Conservation (phyloP, 2,329 filamentous ascomycete species). For the Calonectria naviculata region DNA sequence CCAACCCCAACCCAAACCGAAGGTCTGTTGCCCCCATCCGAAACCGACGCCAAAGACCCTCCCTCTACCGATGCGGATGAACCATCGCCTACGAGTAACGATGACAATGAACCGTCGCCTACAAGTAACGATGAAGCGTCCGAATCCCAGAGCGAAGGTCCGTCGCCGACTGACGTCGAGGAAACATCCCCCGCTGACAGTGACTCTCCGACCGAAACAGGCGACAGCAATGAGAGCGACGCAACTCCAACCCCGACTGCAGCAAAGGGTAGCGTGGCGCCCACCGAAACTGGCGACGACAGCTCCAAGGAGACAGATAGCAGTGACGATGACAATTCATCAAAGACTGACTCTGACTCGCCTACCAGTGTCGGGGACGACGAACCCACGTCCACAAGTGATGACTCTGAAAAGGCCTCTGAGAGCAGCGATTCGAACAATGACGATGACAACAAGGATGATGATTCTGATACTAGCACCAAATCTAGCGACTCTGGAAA, state of each 20-base stretch:
- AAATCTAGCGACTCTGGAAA: neutral
- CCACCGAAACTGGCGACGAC: neutral
- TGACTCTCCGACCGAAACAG: neutral
- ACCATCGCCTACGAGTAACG: neutral
- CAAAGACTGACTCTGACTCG: constrained; percentile 1
- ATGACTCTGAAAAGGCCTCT: neutral
- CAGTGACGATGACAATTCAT: neutral
- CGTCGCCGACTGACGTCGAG: neutral
- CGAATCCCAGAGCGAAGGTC: constrained; percentile 1
- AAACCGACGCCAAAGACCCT: neutral
- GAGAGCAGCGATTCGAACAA: neutral
- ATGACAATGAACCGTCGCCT: neutral
- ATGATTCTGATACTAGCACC: neutral
- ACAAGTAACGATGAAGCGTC: neutral
- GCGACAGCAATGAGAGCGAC: neutral
- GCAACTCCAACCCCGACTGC: neutral
- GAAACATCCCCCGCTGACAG: neutral
- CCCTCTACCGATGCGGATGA: neutral
- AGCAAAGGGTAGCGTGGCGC: neutral
- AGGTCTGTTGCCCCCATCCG: constrained; percentile 3
- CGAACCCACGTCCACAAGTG: neutral
- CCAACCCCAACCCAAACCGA: neutral
- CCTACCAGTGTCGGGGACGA: neutral
- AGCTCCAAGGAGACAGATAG: neutral
- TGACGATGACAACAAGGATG: neutral